Evolutionary conservation across 1,284 basidiomycete genomes (phyloP).

Genomic region (Peniophora sp.): DNA sequence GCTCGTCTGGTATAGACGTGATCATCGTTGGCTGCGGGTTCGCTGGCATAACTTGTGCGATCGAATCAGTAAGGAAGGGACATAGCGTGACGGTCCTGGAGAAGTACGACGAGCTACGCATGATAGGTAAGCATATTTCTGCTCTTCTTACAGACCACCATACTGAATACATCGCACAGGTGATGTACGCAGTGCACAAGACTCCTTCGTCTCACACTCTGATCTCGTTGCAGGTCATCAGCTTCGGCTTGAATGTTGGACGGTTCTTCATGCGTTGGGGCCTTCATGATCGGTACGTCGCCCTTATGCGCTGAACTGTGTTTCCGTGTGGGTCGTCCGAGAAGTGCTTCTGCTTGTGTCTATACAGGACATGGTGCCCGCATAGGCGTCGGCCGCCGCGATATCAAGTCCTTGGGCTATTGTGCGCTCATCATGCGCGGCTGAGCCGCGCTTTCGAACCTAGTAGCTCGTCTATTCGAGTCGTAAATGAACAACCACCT

Average conservation of each 20-base stretch:
- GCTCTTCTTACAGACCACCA: not conserved
- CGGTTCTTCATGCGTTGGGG: conserved; percentile 10
- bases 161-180: not conserved
- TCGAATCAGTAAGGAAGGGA: conserved; percentile 21
- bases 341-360: too few relatives aligned
- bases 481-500: too few relatives aligned
- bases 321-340: not conserved
- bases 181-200: conserved; percentile 3
- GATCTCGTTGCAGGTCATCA: conserved; percentile 3
- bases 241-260: conserved; percentile 7
- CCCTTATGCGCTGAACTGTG: not conserved
- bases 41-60: conserved; percentile 22
- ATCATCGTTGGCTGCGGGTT: conserved; percentile 22
- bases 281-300: conserved; percentile 7
- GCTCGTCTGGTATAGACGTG: conserved; percentile 9
- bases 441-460: too few relatives aligned
- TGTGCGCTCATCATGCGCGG: too few relatives aligned
- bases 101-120: conserved; percentile 11
- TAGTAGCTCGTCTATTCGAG: too few relatives aligned
- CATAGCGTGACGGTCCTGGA: conserved; percentile 20
- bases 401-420: too few relatives aligned
- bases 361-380: too few relatives aligned
- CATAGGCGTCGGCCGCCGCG: too few relatives aligned
- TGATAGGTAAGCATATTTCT: conserved; percentile 9
- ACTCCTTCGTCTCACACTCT: not conserved